phyloP scores from a whole-genome alignment of 441 rosid species.

The Syzygium syzygioides region DNA sequence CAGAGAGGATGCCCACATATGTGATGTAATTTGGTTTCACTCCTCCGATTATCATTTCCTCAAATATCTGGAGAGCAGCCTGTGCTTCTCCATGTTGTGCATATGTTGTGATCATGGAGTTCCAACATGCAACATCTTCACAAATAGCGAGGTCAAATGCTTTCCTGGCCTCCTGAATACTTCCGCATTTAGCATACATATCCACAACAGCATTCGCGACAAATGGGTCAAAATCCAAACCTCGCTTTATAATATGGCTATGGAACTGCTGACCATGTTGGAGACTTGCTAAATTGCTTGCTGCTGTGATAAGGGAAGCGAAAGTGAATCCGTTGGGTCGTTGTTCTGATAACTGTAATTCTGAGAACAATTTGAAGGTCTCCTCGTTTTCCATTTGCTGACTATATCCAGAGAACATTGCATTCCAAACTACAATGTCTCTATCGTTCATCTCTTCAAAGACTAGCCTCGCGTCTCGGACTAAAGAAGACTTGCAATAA shows the following conservation, averaged over 20 bases:
- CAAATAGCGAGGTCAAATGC: conserved; percentile 30
- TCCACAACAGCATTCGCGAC: conserved; percentile 51
- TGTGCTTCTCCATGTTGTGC: conserved; percentile 62
- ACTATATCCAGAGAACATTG: conserved; percentile 58
- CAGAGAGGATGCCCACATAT: conserved; percentile 64
- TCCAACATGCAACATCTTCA: conserved; percentile 64
- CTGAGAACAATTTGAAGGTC: conserved; percentile 44
- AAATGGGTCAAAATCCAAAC: conserved; percentile 42
- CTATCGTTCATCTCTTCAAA: conserved; percentile 55
- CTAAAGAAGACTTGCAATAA: conserved; percentile 50
- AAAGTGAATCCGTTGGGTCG: conserved; percentile 56
- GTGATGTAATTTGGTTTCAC: conserved; percentile 60
- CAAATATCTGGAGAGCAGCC: conserved; percentile 46
- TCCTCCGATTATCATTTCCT: conserved; percentile 43
- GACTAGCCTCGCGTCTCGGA: conserved; percentile 48
- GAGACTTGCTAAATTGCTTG: conserved; percentile 58
- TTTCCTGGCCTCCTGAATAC: conserved; percentile 41
- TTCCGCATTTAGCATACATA: conserved; percentile 81
- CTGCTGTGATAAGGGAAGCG: conserved; percentile 48
- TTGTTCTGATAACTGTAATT: conserved; percentile 40
- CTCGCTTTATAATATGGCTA: conserved; percentile 32
- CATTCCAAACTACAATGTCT: conserved; percentile 73
- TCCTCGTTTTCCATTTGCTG: conserved; percentile 53
- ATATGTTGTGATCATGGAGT: conserved; percentile 53
- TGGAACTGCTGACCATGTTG: conserved; percentile 59